Evolutionary conservation across 345 rosid species (phyloP).

Genomic region (Syzygium oleosum): DNA sequence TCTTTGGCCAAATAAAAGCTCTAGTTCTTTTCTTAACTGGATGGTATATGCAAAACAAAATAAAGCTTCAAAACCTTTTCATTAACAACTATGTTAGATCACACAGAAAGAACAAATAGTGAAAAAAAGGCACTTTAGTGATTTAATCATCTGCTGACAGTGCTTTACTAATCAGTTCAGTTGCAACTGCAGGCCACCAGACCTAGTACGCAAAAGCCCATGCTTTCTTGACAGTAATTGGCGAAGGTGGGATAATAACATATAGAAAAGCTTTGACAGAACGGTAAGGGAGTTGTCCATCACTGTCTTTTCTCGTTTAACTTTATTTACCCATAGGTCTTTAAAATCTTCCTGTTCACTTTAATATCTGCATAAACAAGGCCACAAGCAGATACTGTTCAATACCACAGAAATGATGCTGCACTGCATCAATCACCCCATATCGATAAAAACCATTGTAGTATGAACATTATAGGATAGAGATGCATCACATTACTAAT

Average conservation of each 20-base stretch:
- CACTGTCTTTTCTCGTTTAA: constrained; percentile 38
- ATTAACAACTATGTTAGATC: constrained; percentile 8
- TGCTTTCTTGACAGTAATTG: constrained; percentile 13
- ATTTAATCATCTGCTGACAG: constrained; percentile 18
- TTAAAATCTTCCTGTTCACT: constrained; percentile 45
- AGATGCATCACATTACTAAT: background rate
- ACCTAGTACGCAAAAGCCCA: constrained; percentile 8
- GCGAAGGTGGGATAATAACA: constrained; percentile 24
- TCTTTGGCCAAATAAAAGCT: constrained; percentile 70
- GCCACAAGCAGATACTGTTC: constrained; percentile 34
- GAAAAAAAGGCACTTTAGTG: constrained; percentile 15
- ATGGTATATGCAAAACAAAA: constrained; percentile 56
- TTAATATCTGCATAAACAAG: constrained; percentile 57
- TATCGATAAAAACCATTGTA: background rate
- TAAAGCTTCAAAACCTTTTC: constrained; percentile 36
- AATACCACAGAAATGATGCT: constrained; percentile 11
- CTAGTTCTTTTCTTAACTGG: constrained; percentile 65
- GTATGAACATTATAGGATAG: background rate
- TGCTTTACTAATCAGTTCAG: constrained; percentile 22
- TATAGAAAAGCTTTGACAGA: constrained; percentile 25
- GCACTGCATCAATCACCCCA: constrained; percentile 4
- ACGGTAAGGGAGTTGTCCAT: constrained; percentile 28
- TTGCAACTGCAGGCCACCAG: constrained; percentile 23
- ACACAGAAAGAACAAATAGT: constrained; percentile 4
- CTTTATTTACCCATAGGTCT: constrained; percentile 41